Percentiles rank a stretch among this genome's conserved stretches.
Conservation (phyloP, 768 basidiomycete genomes). For the Glaciozyma martinii region DNA sequence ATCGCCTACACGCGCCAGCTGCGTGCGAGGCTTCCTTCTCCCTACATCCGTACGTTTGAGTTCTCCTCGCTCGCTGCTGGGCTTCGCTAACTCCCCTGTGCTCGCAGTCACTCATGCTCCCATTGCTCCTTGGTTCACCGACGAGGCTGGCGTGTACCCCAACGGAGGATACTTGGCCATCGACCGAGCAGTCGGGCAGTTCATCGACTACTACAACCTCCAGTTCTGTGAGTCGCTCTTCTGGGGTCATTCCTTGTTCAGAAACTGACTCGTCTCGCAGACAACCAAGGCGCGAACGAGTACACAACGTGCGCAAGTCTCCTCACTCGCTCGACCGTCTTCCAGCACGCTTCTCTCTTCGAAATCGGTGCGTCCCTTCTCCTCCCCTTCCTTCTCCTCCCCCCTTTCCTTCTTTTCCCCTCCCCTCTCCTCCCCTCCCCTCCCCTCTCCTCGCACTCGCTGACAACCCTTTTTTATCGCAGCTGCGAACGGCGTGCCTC, state of each 20-base stretch:
- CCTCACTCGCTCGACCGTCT: conserved; percentile 35
- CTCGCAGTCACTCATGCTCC: not conserved
- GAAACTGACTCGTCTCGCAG: not conserved
- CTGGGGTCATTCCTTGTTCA: not conserved
- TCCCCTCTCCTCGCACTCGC: not conserved
- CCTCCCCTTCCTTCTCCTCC: no score
- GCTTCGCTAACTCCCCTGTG: no score
- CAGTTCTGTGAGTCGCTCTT: not conserved
- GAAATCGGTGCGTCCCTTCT: conserved; percentile 43
- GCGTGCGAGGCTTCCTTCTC: conserved; percentile 45
- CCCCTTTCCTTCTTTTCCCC: no score
- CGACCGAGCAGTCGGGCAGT: conserved; percentile 33
- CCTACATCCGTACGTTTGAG: conserved; percentile 46
- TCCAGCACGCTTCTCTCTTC: conserved; percentile 43
- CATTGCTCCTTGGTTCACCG: conserved; percentile 1
- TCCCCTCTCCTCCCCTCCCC: no score
- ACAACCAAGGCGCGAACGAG: conserved; percentile 19
- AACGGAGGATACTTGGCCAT: conserved; percentile 37
- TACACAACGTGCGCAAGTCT: conserved; percentile 30
- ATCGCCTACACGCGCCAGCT: conserved; percentile 51
- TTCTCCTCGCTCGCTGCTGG: no score
- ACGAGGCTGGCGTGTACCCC: conserved; percentile 23
- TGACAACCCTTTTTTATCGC: not conserved
- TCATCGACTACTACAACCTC: conserved; percentile 37
- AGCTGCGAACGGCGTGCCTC: conserved; percentile 49